Evolutionary conservation across 2,329 filamentous ascomycete species (phyloP).

Genomic region (Drechmeria coniospora): DNA sequence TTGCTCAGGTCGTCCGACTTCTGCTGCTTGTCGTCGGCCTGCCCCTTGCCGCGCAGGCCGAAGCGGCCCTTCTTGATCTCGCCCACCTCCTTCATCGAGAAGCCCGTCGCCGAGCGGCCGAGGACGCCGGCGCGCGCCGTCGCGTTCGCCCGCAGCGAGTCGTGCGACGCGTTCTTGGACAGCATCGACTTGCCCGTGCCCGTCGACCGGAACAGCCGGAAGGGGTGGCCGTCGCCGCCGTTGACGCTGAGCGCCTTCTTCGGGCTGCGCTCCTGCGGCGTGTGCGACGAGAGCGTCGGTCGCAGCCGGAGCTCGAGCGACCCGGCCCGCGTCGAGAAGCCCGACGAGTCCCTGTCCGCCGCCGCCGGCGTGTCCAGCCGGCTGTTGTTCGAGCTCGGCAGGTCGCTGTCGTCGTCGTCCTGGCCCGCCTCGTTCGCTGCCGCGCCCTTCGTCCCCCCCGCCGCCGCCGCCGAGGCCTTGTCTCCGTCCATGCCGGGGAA

Average conservation of each 20-base stretch:
- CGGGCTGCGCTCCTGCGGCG: constrained; percentile 18
- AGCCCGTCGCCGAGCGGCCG: constrained; percentile 29
- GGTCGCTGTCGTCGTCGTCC: constrained; percentile 32
- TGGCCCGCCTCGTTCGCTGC: constrained; percentile 21
- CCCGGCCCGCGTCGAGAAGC: constrained; percentile 48
- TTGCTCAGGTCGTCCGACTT: constrained; percentile 81
- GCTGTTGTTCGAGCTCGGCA: constrained; percentile 21
- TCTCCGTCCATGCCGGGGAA: constrained; percentile 69
- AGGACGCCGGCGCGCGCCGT: constrained; percentile 26
- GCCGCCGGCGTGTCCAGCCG: constrained; percentile 19
- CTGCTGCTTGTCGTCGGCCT: constrained; percentile 41
- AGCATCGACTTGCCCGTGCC: constrained; percentile 25
- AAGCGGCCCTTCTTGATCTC: constrained; percentile 39
- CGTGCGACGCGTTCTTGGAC: constrained; percentile 38
- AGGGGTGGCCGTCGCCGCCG: constrained; percentile 31
- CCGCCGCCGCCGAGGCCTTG: constrained; percentile 24
- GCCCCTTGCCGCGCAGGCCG: constrained; percentile 32
- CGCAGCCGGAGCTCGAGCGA: constrained; percentile 70
- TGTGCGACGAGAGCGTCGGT: constrained; percentile 57
- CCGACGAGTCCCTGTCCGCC: constrained; percentile 31
- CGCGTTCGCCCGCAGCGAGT: constrained; percentile 32
- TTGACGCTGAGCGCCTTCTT: constrained; percentile 35
- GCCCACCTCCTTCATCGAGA: constrained; percentile 25
- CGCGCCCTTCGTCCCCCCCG: constrained; percentile 46
- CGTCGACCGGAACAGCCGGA: constrained; percentile 34